Conservation (phyloP, 768 basidiomycete genomes). For the Agrocybe praecox region DNA sequence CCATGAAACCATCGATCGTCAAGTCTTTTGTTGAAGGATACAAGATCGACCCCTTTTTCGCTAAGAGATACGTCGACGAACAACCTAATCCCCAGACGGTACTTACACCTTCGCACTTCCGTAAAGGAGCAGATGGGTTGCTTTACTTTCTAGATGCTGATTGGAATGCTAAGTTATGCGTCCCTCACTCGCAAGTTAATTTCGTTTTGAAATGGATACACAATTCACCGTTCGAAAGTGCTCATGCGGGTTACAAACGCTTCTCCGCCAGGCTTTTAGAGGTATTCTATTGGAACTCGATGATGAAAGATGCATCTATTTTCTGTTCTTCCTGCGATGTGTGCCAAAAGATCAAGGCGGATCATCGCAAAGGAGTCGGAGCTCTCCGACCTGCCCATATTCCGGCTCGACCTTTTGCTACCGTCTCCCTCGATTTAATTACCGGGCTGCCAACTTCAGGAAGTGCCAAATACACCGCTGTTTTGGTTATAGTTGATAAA, state of each 20-base stretch:
- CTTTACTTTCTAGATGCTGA: conserved; percentile 27
- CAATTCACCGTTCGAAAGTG: conserved; percentile 21
- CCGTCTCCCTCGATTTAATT: conserved; percentile 37
- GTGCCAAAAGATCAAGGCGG: conserved; percentile 28
- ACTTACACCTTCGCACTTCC: too few species aligned
- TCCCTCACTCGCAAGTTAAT: conserved; percentile 18
- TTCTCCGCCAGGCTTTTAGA: conserved; percentile 22
- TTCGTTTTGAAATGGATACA: conserved; percentile 27
- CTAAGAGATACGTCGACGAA: too few species aligned
- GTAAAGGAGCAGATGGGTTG: conserved; percentile 4
- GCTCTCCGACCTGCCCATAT: conserved; percentile 33
- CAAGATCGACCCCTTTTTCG: too few species aligned
- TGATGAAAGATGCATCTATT: conserved; percentile 24
- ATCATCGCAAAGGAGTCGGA: conserved; percentile 29
- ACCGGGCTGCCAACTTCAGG: conserved; percentile 31
- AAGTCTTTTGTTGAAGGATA: too few species aligned
- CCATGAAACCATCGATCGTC: too few species aligned
- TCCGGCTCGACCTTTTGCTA: conserved; percentile 30
- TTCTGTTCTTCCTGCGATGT: conserved; percentile 26
- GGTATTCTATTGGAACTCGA: conserved; percentile 32
- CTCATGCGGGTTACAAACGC: conserved; percentile 29
- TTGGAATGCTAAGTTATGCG: conserved; percentile 25
- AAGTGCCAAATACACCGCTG: conserved; percentile 27
- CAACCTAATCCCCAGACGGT: too few species aligned
- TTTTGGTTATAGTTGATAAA: conserved; percentile 37